phyloP scores from a whole-genome alignment of 805 yeast species.

The Lipomyces kockii region DNA sequence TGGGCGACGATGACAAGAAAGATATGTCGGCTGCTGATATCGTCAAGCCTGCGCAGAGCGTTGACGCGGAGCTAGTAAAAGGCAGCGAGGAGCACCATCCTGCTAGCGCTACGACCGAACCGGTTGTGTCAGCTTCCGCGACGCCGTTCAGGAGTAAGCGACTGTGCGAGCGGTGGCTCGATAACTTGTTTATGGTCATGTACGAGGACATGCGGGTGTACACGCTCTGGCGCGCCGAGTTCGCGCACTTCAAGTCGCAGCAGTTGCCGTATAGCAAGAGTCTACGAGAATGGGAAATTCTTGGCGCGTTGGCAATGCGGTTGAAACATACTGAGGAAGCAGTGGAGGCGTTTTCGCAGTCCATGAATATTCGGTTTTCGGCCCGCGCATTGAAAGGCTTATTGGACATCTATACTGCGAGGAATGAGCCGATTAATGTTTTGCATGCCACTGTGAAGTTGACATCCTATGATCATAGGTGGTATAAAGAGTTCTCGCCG shows the following conservation, averaged over 20 bases:
- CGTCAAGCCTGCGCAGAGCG: constrained; percentile 37
- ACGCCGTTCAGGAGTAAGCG: constrained; percentile 52
- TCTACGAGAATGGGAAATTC: constrained; percentile 88
- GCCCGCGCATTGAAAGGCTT: constrained; percentile 77
- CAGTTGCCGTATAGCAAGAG: constrained; percentile 76
- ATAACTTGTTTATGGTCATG: constrained; percentile 68
- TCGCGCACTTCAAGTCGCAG: constrained; percentile 85
- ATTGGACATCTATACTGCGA: constrained; percentile 62
- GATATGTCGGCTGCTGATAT: constrained; percentile 17
- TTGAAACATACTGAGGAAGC: constrained; percentile 88
- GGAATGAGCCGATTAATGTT: constrained; percentile 51
- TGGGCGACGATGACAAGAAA: constrained; percentile 32
- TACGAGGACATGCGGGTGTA: constrained; percentile 72
- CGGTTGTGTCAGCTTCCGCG: constrained; percentile 11
- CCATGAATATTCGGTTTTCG: constrained; percentile 75
- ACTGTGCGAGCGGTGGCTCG: constrained; percentile 79
- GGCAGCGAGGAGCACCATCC: constrained; percentile 30
- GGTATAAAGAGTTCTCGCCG: constrained; percentile 74
- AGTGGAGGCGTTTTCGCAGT: constrained; percentile 76
- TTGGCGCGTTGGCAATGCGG: constrained; percentile 84
- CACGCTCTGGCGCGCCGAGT: constrained; percentile 93
- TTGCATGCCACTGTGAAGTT: constrained; percentile 74
- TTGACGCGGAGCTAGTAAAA: constrained; percentile 37
- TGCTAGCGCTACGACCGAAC: constrained; percentile 17
- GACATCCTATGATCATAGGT: constrained; percentile 97